Conservation (phyloP, 2,329 filamentous ascomycete genomes). For the Canariomyces notabilis region DNA sequence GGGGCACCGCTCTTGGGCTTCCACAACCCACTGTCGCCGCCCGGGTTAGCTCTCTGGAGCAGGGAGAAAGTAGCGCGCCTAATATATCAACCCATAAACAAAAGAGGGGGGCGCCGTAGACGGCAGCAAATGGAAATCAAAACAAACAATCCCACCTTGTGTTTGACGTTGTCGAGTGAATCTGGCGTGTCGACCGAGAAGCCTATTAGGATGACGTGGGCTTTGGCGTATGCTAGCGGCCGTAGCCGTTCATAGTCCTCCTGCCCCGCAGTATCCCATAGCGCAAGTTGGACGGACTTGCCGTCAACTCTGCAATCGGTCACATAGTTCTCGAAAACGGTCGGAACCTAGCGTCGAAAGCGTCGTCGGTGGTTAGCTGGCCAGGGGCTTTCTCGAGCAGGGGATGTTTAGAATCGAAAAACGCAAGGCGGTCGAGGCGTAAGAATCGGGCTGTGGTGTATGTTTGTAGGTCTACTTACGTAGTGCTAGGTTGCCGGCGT, state of each 20-base stretch:
- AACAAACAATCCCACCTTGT: conserved; percentile 61
- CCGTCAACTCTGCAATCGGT: conserved; percentile 98
- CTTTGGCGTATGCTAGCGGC: conserved; percentile 92
- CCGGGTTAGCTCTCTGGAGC: conserved; percentile 2
- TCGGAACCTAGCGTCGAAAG: conserved; percentile 68
- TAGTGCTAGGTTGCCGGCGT: conserved; percentile 49
- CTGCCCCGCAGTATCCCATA: conserved; percentile 99
- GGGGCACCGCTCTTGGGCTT: conserved; percentile 87
- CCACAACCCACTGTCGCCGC: conserved; percentile 75
- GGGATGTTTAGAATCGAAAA: no score
- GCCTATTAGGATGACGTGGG: conserved; percentile 93
- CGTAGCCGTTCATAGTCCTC: conserved; percentile 97
- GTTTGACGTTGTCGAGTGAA: conserved; percentile 95
- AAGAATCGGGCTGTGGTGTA: conserved; percentile 11
- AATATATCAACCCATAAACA: no score
- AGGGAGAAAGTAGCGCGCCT: no score
- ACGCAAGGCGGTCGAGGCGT: background rate
- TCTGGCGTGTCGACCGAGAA: conserved; percentile 95
- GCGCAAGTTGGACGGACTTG: conserved; percentile 93
- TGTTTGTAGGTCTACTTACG: conserved; percentile 41
- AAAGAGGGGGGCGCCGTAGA: no score
- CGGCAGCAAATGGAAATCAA: background rate
- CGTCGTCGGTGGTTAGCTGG: conserved; percentile 6
- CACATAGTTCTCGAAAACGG: conserved; percentile 98
- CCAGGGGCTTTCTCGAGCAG: no score